Base-by-base conservation (phyloP, 1,139 yeast species). In the Pichia sp. region DNA sequence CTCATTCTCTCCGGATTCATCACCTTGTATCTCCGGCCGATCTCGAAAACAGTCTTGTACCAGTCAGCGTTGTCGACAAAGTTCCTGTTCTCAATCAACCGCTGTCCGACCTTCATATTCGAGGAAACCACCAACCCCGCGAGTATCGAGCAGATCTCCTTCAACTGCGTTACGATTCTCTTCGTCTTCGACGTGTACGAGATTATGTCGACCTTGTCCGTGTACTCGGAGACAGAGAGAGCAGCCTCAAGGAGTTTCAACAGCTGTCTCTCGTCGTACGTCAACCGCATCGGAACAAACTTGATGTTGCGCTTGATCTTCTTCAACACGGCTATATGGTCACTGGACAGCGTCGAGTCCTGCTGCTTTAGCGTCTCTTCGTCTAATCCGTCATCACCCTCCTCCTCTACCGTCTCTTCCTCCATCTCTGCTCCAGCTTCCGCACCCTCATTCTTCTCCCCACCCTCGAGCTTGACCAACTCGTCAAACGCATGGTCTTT, bases 1-100 rank as follows among this genome's bases (percentile, higher is more conserved):
- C 90, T 75, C 87, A 86, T 82, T 62, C 81, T 76, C 61, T 85
- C 90, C 0, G 93, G 93, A 64, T 85, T 85, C 90, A 85, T 83
- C 61, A 86, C 81, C 65, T 85, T 85, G 70, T 85, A 85, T 51
- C 93, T 75, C 61, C 93, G 75, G 30, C 93, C 93, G 57, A 85
- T 80, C 68, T 85, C 93, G 67, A 85, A 85, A 15, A 85, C 72
- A 45, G 69, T 70, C 64, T 85, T 76, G 66, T 81, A 85, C 89
- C 90, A 85, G 44, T 78, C 81, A 2, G 85, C 83, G 64, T 85
- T 83, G 56, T 80, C 83, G 41, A 78, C 73, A 62, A 84, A 85
- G 61, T 84, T 83, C 63, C 82, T 82, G 65, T 82, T 78, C 57
- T 81, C 80, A 47, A 86, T 75, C 57, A 86, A 72, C 49, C 72